These are phyloP conservation scores for Ophiostoma fasciatum DNA, from an alignment of 2,329 filamentous ascomycete genomes.

Conservation along the genomic window DNA sequence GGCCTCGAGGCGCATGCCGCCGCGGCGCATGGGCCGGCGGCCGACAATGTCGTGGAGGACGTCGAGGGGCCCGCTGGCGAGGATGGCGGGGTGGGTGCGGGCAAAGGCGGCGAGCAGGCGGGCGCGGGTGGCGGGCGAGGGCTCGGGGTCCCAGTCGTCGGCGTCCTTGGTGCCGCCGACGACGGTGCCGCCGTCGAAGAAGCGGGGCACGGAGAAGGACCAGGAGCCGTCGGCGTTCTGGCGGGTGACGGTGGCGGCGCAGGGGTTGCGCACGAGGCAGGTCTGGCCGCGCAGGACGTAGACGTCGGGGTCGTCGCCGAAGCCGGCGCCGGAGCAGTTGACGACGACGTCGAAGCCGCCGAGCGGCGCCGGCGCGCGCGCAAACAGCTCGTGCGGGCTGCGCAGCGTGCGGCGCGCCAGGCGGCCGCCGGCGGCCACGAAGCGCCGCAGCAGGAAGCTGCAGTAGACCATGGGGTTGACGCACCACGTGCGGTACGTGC, in stretches of 20 bases:
- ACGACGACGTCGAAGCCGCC: slow-evolving; percentile 20
- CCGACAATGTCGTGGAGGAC: slow-evolving; percentile 27
- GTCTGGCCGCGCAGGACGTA: slow-evolving; percentile 34
- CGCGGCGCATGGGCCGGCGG: slow-evolving; percentile 28
- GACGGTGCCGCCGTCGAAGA: slow-evolving; percentile 46
- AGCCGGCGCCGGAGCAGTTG: slow-evolving; percentile 31
- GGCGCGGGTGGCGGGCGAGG: slow-evolving; percentile 30
- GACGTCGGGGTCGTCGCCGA: slow-evolving; percentile 21
- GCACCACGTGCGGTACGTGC: slow-evolving; percentile 38
- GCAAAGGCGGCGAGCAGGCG: slow-evolving; percentile 27
- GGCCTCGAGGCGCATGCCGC: slow-evolving; percentile 37
- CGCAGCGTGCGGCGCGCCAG: slow-evolving; percentile 22
- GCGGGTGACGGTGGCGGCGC: slow-evolving; percentile 34
- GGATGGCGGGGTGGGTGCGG: slow-evolving; percentile 21
- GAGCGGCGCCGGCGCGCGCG: slow-evolving; percentile 11
- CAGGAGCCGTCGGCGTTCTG: slow-evolving; percentile 48
- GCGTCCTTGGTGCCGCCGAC: slow-evolving; percentile 52
- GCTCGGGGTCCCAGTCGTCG: slow-evolving; percentile 36
- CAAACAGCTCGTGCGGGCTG: slow-evolving; percentile 24
- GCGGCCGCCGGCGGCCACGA: slow-evolving; percentile 23
- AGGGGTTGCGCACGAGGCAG: slow-evolving; percentile 26
- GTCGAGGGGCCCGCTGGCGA: slow-evolving; percentile 9
- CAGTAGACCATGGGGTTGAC: slow-evolving; percentile 41
- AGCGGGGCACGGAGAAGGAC: slow-evolving; percentile 47
- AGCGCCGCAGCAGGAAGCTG: slow-evolving; percentile 27